Evolutionary conservation across 805 yeast genomes (phyloP).

Genomic region (Schizosaccharomyces japonicus): DNA sequence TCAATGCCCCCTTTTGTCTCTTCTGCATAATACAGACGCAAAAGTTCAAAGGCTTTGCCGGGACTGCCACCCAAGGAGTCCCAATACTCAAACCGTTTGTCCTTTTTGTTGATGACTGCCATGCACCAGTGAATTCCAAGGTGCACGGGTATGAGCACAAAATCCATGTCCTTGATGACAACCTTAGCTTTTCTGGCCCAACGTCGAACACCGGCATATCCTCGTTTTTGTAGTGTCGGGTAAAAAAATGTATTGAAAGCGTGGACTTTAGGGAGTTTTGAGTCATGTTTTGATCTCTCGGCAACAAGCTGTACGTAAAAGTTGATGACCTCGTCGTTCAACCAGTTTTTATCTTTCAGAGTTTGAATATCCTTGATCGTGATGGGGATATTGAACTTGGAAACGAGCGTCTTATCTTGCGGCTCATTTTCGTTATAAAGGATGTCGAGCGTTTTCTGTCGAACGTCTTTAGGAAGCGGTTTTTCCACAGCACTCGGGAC

Average conservation of each 20-base stretch:
- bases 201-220: slow-evolving; percentile 55
- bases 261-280: slow-evolving; percentile 23
- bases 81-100: slow-evolving; percentile 37
- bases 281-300: slow-evolving; percentile 16
- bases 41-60: slow-evolving; percentile 18
- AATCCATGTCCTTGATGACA: slow-evolving; percentile 37
- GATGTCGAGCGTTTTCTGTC: not conserved
- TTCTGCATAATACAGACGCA: slow-evolving; percentile 11
- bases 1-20: slow-evolving; percentile 19
- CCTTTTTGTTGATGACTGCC: slow-evolving; percentile 45
- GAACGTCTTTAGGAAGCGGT: not conserved
- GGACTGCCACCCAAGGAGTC: slow-evolving; percentile 41
- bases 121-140: slow-evolving; percentile 79
- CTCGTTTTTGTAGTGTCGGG: slow-evolving; percentile 41
- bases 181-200: slow-evolving; percentile 66
- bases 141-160: slow-evolving; percentile 68
- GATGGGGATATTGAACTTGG: slow-evolving; percentile 29
- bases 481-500: not conserved
- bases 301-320: slow-evolving; percentile 39
- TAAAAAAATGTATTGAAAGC: slow-evolving; percentile 79
- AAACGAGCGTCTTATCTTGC: slow-evolving; percentile 13
- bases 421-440: slow-evolving; percentile 15
- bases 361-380: slow-evolving; percentile 45
- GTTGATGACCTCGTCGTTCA: slow-evolving; percentile 79
- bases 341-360: slow-evolving; percentile 49